Percentiles rank a stretch among this genome's conserved stretches.
Conservation (phyloP, 306 rosid genomes). For the Citrullus colocynthis region DNA sequence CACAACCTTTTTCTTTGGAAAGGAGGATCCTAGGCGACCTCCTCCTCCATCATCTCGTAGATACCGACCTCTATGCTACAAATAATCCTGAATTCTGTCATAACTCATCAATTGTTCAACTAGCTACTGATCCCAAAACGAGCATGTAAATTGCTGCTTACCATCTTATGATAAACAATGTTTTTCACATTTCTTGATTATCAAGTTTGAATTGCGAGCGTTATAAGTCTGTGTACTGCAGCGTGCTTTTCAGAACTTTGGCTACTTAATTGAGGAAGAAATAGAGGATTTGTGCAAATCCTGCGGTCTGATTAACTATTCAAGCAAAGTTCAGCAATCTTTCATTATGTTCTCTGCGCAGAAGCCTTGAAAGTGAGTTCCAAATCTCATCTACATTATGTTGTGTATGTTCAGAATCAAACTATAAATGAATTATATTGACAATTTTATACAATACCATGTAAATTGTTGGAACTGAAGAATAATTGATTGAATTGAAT, state of each 20-base stretch:
- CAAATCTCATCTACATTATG: constrained; percentile 9
- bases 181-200: background rate
- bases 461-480: background rate
- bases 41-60: background rate
- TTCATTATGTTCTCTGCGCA: constrained; percentile 77
- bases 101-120: background rate
- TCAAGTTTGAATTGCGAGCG: background rate
- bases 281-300: constrained; percentile 60
- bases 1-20: background rate
- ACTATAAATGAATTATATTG: background rate
- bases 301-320: constrained; percentile 69
- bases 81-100: background rate
- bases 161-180: background rate
- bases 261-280: constrained; percentile 46
- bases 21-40: background rate
- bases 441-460: background rate
- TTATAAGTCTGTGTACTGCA: constrained; percentile 11
- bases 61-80: background rate
- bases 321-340: constrained; percentile 49
- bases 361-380: constrained; percentile 30
- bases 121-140: background rate
- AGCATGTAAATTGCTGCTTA: background rate
- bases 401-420: background rate
- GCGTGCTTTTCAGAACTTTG: constrained; percentile 34
- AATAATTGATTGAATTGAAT: background rate